Evolutionary conservation across 2,329 filamentous ascomycete species (phyloP), one percentile per base, ranked within the genome.

Genomic region (Lizonia empirigonia): DNA sequence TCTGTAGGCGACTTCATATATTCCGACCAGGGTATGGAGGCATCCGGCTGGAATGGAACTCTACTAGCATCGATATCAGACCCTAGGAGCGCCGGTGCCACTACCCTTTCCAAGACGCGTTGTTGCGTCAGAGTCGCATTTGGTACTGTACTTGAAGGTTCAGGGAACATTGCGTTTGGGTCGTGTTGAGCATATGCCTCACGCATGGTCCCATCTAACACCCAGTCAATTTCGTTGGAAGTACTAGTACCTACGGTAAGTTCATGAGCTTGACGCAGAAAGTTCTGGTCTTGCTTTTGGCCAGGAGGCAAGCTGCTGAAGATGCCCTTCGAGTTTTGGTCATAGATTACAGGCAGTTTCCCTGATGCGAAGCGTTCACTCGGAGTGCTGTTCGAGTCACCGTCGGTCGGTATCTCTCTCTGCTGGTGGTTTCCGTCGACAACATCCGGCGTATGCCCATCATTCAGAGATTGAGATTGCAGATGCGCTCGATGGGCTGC

Each of bases 121-220:
- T 74, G 67, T 53, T 77, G 73, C 15, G 71, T 75, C 9, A 71
- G 67, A 24, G 72, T 74, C 26, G 71, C 74, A 50, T 77, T 74
- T 4, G 72, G 71, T 12, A 77, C 58, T 0, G 77, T 79, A 51
- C 71, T 77, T 12, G 75, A 77, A 30, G 66, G 64, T 23, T 75
- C 71, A 37, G 63, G 66, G 50, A 77, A 78, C 66, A 77, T 65
- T 27, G 63, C 60, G 30, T 62, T 62, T 1, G 76, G 74, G 22
- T 78, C 70, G 50, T 77, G 75, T 12, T 67, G 41, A 15, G 58
- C 65, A 41, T 75, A 77, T 26, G 73, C 61, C 3, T 70, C 59
- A 20, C 61, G 59, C 26, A 76, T 59, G 10, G 69, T 72, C 4
- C 65, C 71, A 29, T 71, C 65, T 7, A 73, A 52, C 5, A 55